phyloP scores from a whole-genome alignment of 2,329 filamentous ascomycete species.

The Cryoendolithus antarcticus region DNA sequence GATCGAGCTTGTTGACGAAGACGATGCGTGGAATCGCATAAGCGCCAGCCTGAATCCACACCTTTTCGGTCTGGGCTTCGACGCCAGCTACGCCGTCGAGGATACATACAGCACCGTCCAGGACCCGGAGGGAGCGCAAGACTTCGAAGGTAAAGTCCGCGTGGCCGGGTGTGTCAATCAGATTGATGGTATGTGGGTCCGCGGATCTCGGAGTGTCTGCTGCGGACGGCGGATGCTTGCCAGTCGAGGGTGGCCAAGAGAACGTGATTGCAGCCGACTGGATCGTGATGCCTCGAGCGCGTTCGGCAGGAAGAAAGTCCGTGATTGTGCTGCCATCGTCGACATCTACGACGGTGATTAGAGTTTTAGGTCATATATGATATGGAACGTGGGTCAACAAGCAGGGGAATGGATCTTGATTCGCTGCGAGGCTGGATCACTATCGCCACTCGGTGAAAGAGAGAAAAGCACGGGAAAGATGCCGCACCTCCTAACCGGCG shows the following conservation, averaged over 20 bases:
- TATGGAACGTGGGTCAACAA: not conserved
- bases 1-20: slow-evolving; percentile 76
- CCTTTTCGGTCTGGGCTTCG: slow-evolving; percentile 92
- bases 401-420: too few species aligned
- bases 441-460: too few species aligned
- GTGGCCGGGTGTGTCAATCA: slow-evolving; percentile 94
- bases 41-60: slow-evolving; percentile 80
- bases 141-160: slow-evolving; percentile 98
- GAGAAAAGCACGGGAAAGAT: not conserved
- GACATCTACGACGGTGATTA: slow-evolving; percentile 47
- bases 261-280: slow-evolving; percentile 96
- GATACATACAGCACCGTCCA: slow-evolving; percentile 86
- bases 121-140: slow-evolving; percentile 71
- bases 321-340: slow-evolving; percentile 95
- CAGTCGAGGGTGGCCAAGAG: slow-evolving; percentile 56
- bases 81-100: slow-evolving; percentile 87
- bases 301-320: slow-evolving; percentile 87
- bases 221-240: slow-evolving; percentile 1
- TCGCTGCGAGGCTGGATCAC: too few species aligned
- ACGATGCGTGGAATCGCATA: slow-evolving; percentile 75
- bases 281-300: slow-evolving; percentile 88
- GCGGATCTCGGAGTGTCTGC: slow-evolving; percentile 34
- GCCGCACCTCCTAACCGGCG: slow-evolving; percentile 60
- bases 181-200: slow-evolving; percentile 60
- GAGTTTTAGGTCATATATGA: slow-evolving; percentile 2